Evolutionary conservation across 192 early-diverging fungal genomes (phyloP), one percentile per base, ranked within the genome.

Genomic region (Jimgerdemannia lactiflua): DNA sequence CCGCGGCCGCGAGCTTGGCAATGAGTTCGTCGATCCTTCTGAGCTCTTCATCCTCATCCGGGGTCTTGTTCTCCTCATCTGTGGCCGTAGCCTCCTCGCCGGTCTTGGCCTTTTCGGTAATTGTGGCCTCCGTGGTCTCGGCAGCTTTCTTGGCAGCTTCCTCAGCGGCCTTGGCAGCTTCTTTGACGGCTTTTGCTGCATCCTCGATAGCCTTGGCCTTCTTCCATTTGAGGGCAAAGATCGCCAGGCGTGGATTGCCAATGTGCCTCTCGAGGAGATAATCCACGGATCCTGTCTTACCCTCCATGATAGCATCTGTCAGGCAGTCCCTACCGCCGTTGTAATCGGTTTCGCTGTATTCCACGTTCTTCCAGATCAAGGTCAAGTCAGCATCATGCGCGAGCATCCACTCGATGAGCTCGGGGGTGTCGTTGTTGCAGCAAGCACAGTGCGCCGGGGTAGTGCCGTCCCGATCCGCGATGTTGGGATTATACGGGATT

Each of bases 141-240:
- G 64, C 63, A 41, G 65, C 73, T 29, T 67, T 20, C 7, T 67
- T 17, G 4, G 65, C 73, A 43, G 71, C 29, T 10, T 29, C 29
- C 29, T 29, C 29, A 29, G 29, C 29, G 29, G 29, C 29, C 29
- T 29, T 29, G 29, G 29, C 29, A 29, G 29, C 29, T 29, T 29
- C 29, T 29, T 29, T 1, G 29, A 1, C 29, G 29, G 29, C 29
- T 29, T 74, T 68, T 11, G 49, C 66, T 18, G 42, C 29, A 29
- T 29, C 29, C 29, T 74, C 40, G 49, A 49, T 44, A 20, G 68
- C 18, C 42, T 66, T 69, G 39, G 75, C 68, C 42, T 65, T 76
- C 64, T 75, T 80, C 40, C 67, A 65, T 67, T 72, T 68, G 17
- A 76, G 20, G 4, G 49, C 49, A 59, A 14, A 10, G 49, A 59